phyloP scores from a whole-genome alignment of 2,329 filamentous ascomycete species.

The Aspergillus glaucus region DNA sequence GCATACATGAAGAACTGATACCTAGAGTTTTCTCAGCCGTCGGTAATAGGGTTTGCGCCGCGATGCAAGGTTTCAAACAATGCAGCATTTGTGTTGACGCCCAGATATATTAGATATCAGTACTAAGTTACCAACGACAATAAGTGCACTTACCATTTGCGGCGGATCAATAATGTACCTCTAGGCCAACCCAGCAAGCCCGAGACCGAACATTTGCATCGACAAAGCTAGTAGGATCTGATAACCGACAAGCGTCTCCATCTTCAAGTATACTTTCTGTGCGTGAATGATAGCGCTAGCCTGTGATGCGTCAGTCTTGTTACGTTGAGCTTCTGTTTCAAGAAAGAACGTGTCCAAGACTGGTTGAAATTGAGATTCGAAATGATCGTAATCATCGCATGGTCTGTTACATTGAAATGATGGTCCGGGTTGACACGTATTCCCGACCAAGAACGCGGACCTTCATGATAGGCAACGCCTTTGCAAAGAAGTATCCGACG shows the following conservation, averaged over 20 bases:
- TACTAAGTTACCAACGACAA: no score
- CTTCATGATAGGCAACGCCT: slow-evolving; percentile 32
- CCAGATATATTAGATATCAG: no score
- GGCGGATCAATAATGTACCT: slow-evolving; percentile 34
- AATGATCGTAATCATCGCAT: slow-evolving; percentile 43
- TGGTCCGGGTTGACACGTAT: slow-evolving; percentile 36
- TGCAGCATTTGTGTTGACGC: slow-evolving; percentile 10
- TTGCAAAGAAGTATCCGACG: slow-evolving; percentile 33
- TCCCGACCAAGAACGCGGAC: slow-evolving; percentile 11
- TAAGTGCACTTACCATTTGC: slow-evolving; percentile 17
- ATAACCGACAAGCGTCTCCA: slow-evolving; percentile 30
- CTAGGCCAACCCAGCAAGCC: slow-evolving; percentile 31
- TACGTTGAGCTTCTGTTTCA: neutral
- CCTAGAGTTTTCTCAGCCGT: slow-evolving; percentile 31
- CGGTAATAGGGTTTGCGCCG: slow-evolving; percentile 25
- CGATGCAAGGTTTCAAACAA: slow-evolving; percentile 31
- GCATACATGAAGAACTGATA: slow-evolving; percentile 19
- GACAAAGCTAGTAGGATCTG: slow-evolving; percentile 29
- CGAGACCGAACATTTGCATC: slow-evolving; percentile 9
- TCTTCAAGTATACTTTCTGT: slow-evolving; percentile 31
- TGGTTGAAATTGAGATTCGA: slow-evolving; percentile 43
- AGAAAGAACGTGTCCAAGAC: slow-evolving; percentile 10
- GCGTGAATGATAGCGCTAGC: slow-evolving; percentile 41
- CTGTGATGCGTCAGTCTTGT: slow-evolving; percentile 18
- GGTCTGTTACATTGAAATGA: slow-evolving; percentile 44